Evolutionary conservation across 1,284 basidiomycete genomes (phyloP).

Genomic region (Leccinum fallax): DNA sequence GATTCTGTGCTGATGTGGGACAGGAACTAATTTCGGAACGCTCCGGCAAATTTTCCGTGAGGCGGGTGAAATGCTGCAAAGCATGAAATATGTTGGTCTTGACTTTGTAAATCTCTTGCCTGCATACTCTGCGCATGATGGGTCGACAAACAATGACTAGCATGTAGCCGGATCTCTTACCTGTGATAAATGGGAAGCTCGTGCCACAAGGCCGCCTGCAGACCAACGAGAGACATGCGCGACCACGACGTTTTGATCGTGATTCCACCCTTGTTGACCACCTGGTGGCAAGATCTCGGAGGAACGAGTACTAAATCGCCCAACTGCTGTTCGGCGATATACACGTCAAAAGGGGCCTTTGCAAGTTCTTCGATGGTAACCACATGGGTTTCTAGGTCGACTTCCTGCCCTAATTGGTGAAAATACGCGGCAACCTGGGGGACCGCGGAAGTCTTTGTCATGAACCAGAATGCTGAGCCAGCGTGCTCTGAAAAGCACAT

Average conservation of each 20-base stretch:
- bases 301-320: slow-evolving; percentile 82
- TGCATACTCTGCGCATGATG: slow-evolving; percentile 58
- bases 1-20: slow-evolving; percentile 7
- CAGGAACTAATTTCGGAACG: not conserved
- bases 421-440: slow-evolving; percentile 59
- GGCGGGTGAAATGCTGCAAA: slow-evolving; percentile 42
- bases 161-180: slow-evolving; percentile 40
- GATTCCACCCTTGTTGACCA: slow-evolving; percentile 74
- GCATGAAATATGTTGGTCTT: slow-evolving; percentile 63
- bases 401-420: slow-evolving; percentile 55
- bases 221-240: slow-evolving; percentile 66
- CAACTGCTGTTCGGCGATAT: slow-evolving; percentile 65
- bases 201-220: slow-evolving; percentile 59
- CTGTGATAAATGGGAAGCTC: slow-evolving; percentile 77
- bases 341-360: slow-evolving; percentile 65
- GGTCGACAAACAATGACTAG: slow-evolving; percentile 11
- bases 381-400: slow-evolving; percentile 72
- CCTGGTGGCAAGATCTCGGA: slow-evolving; percentile 75
- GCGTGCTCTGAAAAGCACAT: slow-evolving; percentile 74
- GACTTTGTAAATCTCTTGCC: slow-evolving; percentile 71
- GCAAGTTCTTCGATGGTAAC: slow-evolving; percentile 64
- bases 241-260: slow-evolving; percentile 83
- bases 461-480: slow-evolving; percentile 80
- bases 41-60: slow-evolving; percentile 28
- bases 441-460: slow-evolving; percentile 64